Percentiles rank a stretch among this genome's conserved stretches.
Evolutionary conservation across 306 rosid species (phyloP).

Genomic region (Quercus parvula): DNA sequence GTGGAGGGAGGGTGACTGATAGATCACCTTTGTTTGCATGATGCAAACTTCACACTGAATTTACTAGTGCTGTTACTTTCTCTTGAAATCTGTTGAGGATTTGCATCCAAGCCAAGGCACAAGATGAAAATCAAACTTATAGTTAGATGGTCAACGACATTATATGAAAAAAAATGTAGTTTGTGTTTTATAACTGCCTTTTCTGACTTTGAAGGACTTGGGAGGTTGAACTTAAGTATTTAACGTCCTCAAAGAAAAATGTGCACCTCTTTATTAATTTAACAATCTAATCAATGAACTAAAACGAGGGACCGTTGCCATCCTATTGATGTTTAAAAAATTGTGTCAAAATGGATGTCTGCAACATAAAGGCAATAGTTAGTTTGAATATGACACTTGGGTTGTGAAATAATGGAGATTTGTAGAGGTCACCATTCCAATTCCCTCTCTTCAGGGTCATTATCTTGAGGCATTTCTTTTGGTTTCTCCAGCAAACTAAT

Average conservation of each 20-base stretch:
- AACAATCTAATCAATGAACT: not conserved
- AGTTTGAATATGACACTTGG: too few relatives aligned
- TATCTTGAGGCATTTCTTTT: too few relatives aligned
- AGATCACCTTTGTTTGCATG: not conserved
- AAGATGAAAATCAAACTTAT: not conserved
- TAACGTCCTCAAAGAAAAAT: not conserved
- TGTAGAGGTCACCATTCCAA: too few relatives aligned
- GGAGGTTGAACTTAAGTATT: not conserved
- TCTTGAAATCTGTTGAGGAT: not conserved
- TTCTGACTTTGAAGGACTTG: not conserved
- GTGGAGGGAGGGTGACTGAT: not conserved
- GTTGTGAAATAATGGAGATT: too few relatives aligned
- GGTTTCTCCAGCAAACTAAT: not conserved
- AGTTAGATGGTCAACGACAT: not conserved
- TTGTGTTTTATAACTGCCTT: not conserved
- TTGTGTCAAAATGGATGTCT: not conserved
- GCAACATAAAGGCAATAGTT: not conserved
- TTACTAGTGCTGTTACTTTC: too few relatives aligned
- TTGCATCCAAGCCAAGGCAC: not conserved
- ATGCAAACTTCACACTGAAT: not conserved
- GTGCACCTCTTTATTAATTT: not conserved
- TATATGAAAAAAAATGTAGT: not conserved
- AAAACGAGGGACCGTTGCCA: not conserved
- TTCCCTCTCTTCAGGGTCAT: too few relatives aligned
- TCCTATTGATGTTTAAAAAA: not conserved